Evolutionary conservation across 768 basidiomycete species (phyloP), one percentile per base, ranked within the genome.

Genomic region (Mycena polygramma): DNA sequence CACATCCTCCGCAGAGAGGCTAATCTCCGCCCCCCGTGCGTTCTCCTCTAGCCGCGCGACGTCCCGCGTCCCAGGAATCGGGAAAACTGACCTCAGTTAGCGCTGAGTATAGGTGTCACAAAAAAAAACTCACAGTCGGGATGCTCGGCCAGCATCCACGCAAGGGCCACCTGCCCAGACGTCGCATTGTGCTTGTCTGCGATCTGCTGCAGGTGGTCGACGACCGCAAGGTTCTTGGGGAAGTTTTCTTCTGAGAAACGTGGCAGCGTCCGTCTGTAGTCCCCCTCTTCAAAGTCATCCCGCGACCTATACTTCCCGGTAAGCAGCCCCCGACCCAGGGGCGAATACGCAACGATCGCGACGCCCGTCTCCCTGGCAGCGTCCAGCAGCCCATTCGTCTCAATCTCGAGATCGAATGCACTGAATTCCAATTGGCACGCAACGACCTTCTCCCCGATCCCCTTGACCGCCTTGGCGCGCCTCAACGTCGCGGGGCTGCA

Each of bases 181-280:
- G 83, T 82, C 14, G 79, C 80, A 26, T 70, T 37, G 72, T 82
- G 68, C 51, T 74, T 76, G 37, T 74, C 69, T 9, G 78, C 81
- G 37, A 84, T 77, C 20, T 60, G 37, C 66, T 77, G 77, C 19
- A 84, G 65, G 39, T 76, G 75, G 8, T 84, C 81, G 10, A 73
- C 80, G 8, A 86, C 57, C 37, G 79, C 80, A 41, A 85, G 76
- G 61, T 86, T 82, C 63, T 81, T 84, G 0, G 83, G 82, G 75
- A 87, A 87, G 74, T 86, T 87, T 68, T 84, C 84, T 57, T 77
- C 73, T 14, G 77, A 79, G 66, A 77, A 79, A 49, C 76, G 71
- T 20, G 82, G 83, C 26, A 82, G 66, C 35, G 71, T 63, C 17
- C 77, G 74, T 13, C 83, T 71, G 49, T 79, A 78, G 63, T 84